phyloP scores from a whole-genome alignment of 495 filamentous ascomycete species.

The Viridothelium virens region DNA sequence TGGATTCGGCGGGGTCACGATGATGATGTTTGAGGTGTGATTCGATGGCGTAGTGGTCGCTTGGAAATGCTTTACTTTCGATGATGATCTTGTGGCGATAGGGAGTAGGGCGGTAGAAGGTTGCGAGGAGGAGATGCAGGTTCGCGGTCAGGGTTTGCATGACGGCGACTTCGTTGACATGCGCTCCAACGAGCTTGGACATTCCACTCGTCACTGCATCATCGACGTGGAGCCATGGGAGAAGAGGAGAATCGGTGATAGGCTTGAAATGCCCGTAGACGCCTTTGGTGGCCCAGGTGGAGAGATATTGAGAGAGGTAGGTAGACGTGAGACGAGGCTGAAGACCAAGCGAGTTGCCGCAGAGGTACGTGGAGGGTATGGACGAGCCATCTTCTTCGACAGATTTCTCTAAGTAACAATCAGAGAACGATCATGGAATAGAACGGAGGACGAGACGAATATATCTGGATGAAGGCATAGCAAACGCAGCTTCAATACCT shows the following conservation, averaged over 20 bases:
- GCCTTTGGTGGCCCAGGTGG: slow-evolving; percentile 86
- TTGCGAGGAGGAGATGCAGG: slow-evolving; percentile 81
- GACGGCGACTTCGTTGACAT: slow-evolving; percentile 70
- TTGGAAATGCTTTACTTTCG: slow-evolving; percentile 90
- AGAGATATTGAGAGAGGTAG: slow-evolving; percentile 69
- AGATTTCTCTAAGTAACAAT: neutral
- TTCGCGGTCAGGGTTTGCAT: slow-evolving; percentile 94
- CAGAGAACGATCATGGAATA: neutral
- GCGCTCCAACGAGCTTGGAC: slow-evolving; percentile 79
- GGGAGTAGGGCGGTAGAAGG: slow-evolving; percentile 75
- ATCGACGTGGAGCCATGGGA: slow-evolving; percentile 76
- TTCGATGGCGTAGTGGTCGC: slow-evolving; percentile 85
- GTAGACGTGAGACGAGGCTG: slow-evolving; percentile 67
- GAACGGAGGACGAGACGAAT: neutral
- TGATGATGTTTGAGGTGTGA: slow-evolving; percentile 78
- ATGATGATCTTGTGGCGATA: slow-evolving; percentile 82
- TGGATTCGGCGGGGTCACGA: slow-evolving; percentile 56
- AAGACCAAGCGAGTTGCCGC: slow-evolving; percentile 91
- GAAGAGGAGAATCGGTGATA: slow-evolving; percentile 65
- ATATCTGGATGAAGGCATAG: neutral
- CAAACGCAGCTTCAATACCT: neutral
- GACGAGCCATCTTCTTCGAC: slow-evolving; percentile 5
- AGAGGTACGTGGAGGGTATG: slow-evolving; percentile 68
- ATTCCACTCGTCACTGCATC: slow-evolving; percentile 62
- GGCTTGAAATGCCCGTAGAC: slow-evolving; percentile 86